A percentile compares a stretch with the other conserved stretches of the same genome.
Conservation (phyloP, 345 rosid species). For the Aquilaria sinensis region DNA sequence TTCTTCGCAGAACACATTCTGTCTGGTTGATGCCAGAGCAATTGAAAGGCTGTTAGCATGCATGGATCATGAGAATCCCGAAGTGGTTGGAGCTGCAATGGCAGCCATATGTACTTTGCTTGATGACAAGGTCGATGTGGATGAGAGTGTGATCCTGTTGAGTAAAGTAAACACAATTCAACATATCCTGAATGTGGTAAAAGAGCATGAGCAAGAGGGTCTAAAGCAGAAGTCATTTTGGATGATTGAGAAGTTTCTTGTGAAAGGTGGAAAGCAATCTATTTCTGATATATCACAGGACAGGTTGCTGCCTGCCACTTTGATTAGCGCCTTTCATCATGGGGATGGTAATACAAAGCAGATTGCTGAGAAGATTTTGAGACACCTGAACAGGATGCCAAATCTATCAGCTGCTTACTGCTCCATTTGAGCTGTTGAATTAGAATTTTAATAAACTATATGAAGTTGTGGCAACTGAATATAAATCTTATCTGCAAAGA, state of each 20-base stretch:
- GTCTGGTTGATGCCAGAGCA: constrained; percentile 80
- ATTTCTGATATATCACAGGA: constrained; percentile 67
- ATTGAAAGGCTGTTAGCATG: constrained; percentile 68
- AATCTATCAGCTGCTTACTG: constrained; percentile 28
- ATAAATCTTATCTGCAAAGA: no score
- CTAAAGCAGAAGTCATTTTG: constrained; percentile 75
- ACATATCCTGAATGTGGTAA: constrained; percentile 53
- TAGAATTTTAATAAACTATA: no score
- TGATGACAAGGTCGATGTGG: constrained; percentile 78
- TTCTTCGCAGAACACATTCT: constrained; percentile 74
- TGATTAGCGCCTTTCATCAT: constrained; percentile 72
- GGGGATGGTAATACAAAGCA: constrained; percentile 69
- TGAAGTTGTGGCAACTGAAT: no score
- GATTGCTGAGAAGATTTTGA: constrained; percentile 76
- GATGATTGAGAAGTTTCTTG: constrained; percentile 77
- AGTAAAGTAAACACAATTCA: constrained; percentile 47
- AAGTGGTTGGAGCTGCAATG: constrained; percentile 77
- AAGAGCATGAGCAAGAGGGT: constrained; percentile 60
- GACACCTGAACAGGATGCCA: constrained; percentile 75
- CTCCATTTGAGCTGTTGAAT: no score
- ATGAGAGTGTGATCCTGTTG: constrained; percentile 53
- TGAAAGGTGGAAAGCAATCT: constrained; percentile 49
- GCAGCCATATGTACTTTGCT: constrained; percentile 77
- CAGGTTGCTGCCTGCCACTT: constrained; percentile 49
- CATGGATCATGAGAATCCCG: constrained; percentile 63